Percentiles rank a stretch among this genome's conserved stretches.
phyloP scores from a whole-genome alignment of 768 basidiomycete genomes.

The Suillus spraguei region DNA sequence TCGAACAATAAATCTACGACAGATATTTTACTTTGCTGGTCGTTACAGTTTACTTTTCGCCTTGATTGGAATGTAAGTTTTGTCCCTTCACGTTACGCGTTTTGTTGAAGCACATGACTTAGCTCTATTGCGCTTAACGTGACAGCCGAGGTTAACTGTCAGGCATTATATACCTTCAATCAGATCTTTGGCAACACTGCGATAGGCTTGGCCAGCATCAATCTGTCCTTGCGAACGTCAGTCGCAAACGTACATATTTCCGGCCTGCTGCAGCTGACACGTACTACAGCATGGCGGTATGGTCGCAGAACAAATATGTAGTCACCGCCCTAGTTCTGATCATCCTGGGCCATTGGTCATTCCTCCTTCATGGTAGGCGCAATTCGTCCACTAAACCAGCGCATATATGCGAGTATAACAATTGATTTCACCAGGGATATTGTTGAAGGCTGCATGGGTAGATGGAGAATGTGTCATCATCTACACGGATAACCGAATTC shows the following conservation, averaged over 20 bases:
- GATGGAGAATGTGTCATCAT: conserved; percentile 57
- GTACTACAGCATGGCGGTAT: conserved; percentile 62
- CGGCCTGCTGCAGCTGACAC: neutral
- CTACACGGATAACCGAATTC: conserved; percentile 56
- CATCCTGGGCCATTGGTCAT: conserved; percentile 73
- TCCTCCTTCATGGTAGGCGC: conserved; percentile 62
- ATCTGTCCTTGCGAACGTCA: conserved; percentile 69
- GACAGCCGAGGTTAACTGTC: conserved; percentile 61
- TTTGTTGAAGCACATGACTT: conserved; percentile 8
- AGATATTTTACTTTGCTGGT: conserved; percentile 73
- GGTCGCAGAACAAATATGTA: conserved; percentile 60
- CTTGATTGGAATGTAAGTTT: conserved; percentile 66
- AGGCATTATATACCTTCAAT: conserved; percentile 70
- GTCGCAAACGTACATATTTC: conserved; percentile 22
- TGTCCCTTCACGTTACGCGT: neutral
- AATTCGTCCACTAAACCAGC: neutral
- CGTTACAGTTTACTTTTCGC: conserved; percentile 68
- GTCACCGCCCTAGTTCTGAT: conserved; percentile 52
- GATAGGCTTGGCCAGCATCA: conserved; percentile 71
- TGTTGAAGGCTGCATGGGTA: conserved; percentile 61
- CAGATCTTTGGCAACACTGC: conserved; percentile 66
- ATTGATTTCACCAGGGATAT: conserved; percentile 42
- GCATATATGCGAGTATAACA: conserved; percentile 10
- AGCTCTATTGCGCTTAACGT: conserved; percentile 64
- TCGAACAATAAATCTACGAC: conserved; percentile 5